Conservation (phyloP, 108 stramenopile species). For the Seminavis robusta region DNA sequence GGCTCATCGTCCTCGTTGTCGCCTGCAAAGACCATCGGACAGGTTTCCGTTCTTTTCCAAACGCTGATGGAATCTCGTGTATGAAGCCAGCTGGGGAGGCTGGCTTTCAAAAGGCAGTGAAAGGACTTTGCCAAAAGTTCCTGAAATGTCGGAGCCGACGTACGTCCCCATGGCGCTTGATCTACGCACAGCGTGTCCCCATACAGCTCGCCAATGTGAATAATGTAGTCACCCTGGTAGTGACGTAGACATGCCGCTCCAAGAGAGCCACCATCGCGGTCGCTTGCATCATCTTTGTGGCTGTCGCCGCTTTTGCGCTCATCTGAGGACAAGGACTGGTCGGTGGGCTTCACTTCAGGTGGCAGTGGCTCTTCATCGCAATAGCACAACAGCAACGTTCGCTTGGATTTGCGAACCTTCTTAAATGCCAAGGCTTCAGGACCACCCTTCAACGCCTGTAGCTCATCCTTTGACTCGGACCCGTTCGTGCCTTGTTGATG, state of each 20-base stretch:
- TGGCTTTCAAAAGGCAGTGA: slow-evolving; percentile 78
- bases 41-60: slow-evolving; percentile 79
- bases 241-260: slow-evolving; percentile 72
- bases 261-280: slow-evolving; percentile 35
- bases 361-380: slow-evolving; percentile 66
- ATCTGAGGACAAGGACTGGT: slow-evolving; percentile 21
- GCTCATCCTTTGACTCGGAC: slow-evolving; percentile 5
- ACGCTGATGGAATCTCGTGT: slow-evolving; percentile 74
- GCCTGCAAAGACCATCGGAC: slow-evolving; percentile 64
- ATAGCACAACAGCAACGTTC: slow-evolving; percentile 83
- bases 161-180: slow-evolving; percentile 88
- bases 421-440: slow-evolving; percentile 48
- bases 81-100: slow-evolving; percentile 77
- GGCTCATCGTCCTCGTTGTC: slow-evolving; percentile 50
- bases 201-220: slow-evolving; percentile 85
- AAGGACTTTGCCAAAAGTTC: slow-evolving; percentile 67
- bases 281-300: slow-evolving; percentile 5
- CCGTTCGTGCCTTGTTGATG: slow-evolving; percentile 5
- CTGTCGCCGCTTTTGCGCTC: slow-evolving; percentile 25
- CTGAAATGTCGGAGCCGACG: slow-evolving; percentile 75
- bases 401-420: slow-evolving; percentile 32
- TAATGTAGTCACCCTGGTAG: slow-evolving; percentile 66
- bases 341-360: slow-evolving; percentile 1
- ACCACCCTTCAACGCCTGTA: slow-evolving; percentile 53
- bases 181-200: slow-evolving; percentile 56